Base-by-base conservation (phyloP, 148 eudicot species). In the Rhododendron molle region DNA sequence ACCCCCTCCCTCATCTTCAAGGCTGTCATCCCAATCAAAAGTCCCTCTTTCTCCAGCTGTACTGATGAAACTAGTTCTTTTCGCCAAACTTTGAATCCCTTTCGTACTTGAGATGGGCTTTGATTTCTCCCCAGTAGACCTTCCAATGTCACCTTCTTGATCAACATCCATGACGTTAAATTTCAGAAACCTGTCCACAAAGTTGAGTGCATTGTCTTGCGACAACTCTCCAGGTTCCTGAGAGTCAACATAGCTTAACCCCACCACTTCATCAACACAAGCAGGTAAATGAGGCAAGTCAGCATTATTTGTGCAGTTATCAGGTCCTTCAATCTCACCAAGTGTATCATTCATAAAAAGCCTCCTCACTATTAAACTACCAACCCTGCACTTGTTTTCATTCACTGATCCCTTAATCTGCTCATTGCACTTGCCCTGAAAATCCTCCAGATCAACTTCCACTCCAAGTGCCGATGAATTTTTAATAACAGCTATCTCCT, bases 1-100 rank as follows among this genome's bases (percentile, higher is more conserved):
- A 52, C 98, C 98, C 38, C 99, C 99, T 86, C 98, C 97, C 83
- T 95, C 99, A 89, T 96, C 99, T 87, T 96, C 99, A 85, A 56
- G 88, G 83, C 71, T 86, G 86, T 92, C 93, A 92, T 95, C 95
- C 99, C 99, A 96, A 46, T 93, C 96, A 90, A 83, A 96, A 52
- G 89, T 82, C 82, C 93, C 88, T 81, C 71, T 71, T 71, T 87
- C 88, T 82, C 85, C 90, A 86, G 46, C 83, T 40, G 40, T 36
- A 54, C 82, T 88, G 86, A 85, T 84, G 58, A 40, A 58, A 85
- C 76, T 87, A 71, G 89, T 90, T 87, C 78, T 90, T 86, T 87
- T 93, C 44, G 96, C 98, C 88, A 93, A 78, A 87, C 88, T 88
- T 78, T 90, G 92, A 20, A 92, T 85, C 65, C 99, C 96, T 89